Conservation (phyloP, 2,329 filamentous ascomycete genomes). For the Graphium sp. region DNA sequence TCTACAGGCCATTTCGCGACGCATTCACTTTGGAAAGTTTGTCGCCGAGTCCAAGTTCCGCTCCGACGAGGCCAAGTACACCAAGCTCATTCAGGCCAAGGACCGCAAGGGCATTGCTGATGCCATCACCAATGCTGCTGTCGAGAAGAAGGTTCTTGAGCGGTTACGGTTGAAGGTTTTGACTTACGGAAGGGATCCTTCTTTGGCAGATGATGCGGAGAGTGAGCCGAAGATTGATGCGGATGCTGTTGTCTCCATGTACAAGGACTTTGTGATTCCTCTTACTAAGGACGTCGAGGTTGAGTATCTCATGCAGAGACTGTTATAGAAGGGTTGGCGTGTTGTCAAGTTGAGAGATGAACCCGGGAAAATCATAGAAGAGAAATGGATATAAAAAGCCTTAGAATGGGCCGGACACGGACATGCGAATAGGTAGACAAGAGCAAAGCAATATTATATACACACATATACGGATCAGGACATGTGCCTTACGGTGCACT, state of each 20-base stretch:
- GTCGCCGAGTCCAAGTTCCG: constrained; percentile 93
- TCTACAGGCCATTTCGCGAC: constrained; percentile 73
- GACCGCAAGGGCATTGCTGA: constrained; percentile 71
- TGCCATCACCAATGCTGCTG: constrained; percentile 76
- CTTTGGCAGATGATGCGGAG: constrained; percentile 32
- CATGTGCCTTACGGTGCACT: too few species aligned
- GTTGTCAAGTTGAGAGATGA: too few species aligned
- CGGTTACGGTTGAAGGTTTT: constrained; percentile 73
- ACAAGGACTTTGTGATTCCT: constrained; percentile 85
- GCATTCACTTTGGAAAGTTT: constrained; percentile 97
- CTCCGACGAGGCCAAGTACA: constrained; percentile 66
- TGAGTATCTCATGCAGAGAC: constrained; percentile 89
- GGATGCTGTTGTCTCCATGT: constrained; percentile 81
- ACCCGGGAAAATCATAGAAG: too few species aligned
- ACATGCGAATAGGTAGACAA: too few species aligned
- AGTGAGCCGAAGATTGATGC: constrained; percentile 72
- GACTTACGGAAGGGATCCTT: constrained; percentile 87
- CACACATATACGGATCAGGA: too few species aligned
- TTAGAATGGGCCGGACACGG: too few species aligned
- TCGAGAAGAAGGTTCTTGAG: constrained; percentile 85
- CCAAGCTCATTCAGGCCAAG: constrained; percentile 60
- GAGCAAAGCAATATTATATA: constrained; percentile 5
- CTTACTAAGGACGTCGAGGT: constrained; percentile 97
- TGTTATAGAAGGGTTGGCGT: constrained; percentile 28
- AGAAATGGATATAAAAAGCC: too few species aligned